Evolutionary conservation across 176 grass and related monocot genomes (phyloP), one percentile per base, ranked within the genome.

Genomic region (Paspalum vaginatum): DNA sequence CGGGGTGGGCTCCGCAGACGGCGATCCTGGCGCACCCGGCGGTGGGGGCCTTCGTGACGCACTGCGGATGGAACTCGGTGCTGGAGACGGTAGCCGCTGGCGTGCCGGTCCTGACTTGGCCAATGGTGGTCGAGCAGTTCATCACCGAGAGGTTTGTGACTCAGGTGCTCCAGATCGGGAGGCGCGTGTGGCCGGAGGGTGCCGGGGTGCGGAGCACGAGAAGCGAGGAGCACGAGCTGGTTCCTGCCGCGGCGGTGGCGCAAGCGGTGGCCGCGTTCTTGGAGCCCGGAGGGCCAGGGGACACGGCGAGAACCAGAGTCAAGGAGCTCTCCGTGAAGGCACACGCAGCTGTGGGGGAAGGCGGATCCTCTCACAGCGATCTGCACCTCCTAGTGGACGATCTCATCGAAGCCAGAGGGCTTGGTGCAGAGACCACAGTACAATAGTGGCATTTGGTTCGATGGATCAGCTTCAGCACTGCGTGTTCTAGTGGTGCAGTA

Each of bases 71-170:
- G 83, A 86, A 81, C 78, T 87, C 85, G 2, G 24, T 75, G 9
- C 5, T 91, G 11, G 84, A 90, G 51, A 79, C 72, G 0, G 37
- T 61, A 1, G 15, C 54, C 18, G 79, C 86, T 1, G 90, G 83
- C 9, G 69, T 76, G 51, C 77, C 86, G 6, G 62, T 89, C 69
- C 71, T 92, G 24, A 92, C 90, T 4, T 92, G 86, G 91, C 88
- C 88, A 0, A 65, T 91, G 46, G 66, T 57, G 57, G 45, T 69
- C 8, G 88, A 84, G 5, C 80, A 87, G 21, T 90, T 87, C 75
- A 75, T 91, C 68, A 70, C n/a, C 1, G 75, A 87, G 56, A 70
- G 75, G 76, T 24, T 84, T 0, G 7, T 84, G 14, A 85, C 71
- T 0, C 37, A 87, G 0, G 84, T 90, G 10, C 26, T 83, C 0